These are phyloP conservation scores for Gentiana macrophylla DNA, from an alignment of 257 asterid species.

Conservation along the genomic window DNA sequence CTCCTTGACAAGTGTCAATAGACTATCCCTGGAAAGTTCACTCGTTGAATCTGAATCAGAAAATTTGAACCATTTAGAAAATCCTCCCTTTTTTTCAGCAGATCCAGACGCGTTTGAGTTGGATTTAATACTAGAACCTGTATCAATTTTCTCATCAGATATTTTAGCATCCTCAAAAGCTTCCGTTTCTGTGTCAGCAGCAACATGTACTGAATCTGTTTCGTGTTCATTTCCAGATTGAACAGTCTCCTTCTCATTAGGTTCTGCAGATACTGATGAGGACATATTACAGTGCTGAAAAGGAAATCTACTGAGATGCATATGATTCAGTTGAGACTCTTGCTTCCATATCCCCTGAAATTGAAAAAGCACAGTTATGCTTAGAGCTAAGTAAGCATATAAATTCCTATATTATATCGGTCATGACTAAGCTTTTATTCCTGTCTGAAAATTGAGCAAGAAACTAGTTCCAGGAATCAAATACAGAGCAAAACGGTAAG, in stretches of 20 bases:
- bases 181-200: conserved; percentile 26
- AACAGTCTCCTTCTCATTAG: conserved; percentile 32
- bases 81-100: conserved; percentile 19
- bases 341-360: conserved; percentile 30
- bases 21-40: conserved; percentile 61
- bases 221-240: conserved; percentile 28
- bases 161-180: conserved; percentile 14
- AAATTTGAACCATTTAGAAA: conserved; percentile 33
- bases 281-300: conserved; percentile 43
- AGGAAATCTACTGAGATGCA: conserved; percentile 22
- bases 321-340: conserved; percentile 24
- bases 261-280: conserved; percentile 48
- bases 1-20: conserved; percentile 61
- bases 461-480: neutral
- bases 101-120: conserved; percentile 11
- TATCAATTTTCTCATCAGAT: conserved; percentile 29
- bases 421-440: neutral
- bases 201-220: conserved; percentile 17
- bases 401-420: neutral
- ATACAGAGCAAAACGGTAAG: neutral
- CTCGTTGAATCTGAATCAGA: conserved; percentile 43
- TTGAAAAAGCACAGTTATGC: neutral
- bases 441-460: neutral
- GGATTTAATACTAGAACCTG: conserved; percentile 40
- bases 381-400: neutral